A percentile compares a stretch with the other conserved stretches of the same genome.
Evolutionary conservation across 2,329 filamentous ascomycete species (phyloP).

Genomic region (Botryosphaeria dothidea): DNA sequence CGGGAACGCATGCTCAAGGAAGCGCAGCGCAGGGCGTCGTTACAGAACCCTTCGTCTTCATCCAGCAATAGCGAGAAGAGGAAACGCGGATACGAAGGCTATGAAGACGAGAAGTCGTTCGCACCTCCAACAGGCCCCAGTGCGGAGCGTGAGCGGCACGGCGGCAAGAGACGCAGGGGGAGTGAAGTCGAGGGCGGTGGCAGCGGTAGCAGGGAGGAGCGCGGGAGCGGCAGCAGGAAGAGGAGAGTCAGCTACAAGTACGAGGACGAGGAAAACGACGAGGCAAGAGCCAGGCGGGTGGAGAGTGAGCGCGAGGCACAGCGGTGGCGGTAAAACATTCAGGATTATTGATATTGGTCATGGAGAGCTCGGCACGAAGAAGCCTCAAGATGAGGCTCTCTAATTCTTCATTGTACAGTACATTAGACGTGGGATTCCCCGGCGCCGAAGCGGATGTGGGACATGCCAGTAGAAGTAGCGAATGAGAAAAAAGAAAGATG

Average conservation of each 20-base stretch:
- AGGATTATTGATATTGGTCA: no score
- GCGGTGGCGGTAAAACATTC: constrained; percentile 32
- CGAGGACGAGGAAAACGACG: constrained; percentile 46
- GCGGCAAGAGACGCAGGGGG: constrained; percentile 24
- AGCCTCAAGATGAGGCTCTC: neutral
- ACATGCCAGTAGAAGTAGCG: neutral
- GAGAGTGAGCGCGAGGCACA: constrained; percentile 61
- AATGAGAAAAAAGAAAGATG: neutral
- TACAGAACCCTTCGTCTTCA: constrained; percentile 14
- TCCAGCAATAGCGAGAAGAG: constrained; percentile 45
- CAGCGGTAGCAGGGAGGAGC: constrained; percentile 51
- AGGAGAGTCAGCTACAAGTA: constrained; percentile 30
- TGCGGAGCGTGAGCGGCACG: constrained; percentile 41
- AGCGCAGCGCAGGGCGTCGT: constrained; percentile 56
- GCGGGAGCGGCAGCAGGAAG: constrained; percentile 54
- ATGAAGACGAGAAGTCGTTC: constrained; percentile 30
- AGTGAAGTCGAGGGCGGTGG: constrained; percentile 39
- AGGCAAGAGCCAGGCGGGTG: constrained; percentile 43
- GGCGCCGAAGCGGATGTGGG: neutral
- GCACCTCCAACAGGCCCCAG: constrained; percentile 48
- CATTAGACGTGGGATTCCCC: neutral
- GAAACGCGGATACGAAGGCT: constrained; percentile 45
- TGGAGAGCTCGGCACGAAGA: neutral
- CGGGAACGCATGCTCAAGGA: constrained; percentile 69
- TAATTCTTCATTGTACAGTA: neutral